phyloP scores from a whole-genome alignment of 768 basidiomycete genomes.

The Coprinopsis cinerea region DNA sequence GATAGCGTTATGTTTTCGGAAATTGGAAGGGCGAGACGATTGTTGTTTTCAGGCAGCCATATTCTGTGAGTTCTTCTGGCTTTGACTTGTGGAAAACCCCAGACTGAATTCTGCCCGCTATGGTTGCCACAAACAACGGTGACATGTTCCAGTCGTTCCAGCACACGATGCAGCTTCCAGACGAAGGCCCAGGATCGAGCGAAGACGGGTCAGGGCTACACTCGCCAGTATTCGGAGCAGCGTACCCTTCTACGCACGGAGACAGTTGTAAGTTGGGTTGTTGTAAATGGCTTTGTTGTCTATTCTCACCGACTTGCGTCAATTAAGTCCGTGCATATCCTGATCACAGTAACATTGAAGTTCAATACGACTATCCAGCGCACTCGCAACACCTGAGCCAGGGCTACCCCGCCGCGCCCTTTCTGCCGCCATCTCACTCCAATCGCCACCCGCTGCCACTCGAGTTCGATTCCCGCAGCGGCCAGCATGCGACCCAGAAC shows the following conservation, averaged over 20 bases:
- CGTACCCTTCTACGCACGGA: constrained; percentile 39
- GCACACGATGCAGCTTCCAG: constrained; percentile 38
- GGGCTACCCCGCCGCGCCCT: no score
- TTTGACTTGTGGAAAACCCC: no score
- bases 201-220: constrained; percentile 74
- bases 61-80: no score
- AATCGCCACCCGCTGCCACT: no score
- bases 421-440: no score
- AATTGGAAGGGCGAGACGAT: no score
- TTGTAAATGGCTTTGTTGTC: not conserved
- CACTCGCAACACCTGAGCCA: constrained; percentile 20
- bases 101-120: constrained; percentile 30
- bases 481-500: no score
- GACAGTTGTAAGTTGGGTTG: constrained; percentile 42
- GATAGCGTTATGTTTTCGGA: no score
- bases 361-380: constrained; percentile 13
- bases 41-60: no score
- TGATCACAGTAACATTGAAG: constrained; percentile 42
- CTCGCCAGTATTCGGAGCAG: constrained; percentile 58
- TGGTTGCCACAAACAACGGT: constrained; percentile 52
- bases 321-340: constrained; percentile 69
- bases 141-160: constrained; percentile 57
- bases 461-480: no score
- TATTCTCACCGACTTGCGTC: constrained; percentile 18
- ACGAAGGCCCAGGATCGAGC: constrained; percentile 66